These are phyloP conservation scores for Pelargonium citronellum DNA, from an alignment of 441 rosid species.

Conservation along the genomic window DNA sequence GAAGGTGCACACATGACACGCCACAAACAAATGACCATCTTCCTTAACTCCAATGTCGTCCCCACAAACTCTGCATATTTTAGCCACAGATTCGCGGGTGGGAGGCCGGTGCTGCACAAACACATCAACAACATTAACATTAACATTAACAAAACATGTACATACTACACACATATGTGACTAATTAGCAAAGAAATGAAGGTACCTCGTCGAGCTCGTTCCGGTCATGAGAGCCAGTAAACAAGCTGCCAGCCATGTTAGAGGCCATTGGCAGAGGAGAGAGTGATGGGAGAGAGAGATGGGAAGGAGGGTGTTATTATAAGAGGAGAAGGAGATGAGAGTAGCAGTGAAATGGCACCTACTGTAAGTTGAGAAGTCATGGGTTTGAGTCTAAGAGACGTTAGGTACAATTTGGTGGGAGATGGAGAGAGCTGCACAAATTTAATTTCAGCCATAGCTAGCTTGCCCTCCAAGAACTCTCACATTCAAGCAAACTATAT, in stretches of 20 bases:
- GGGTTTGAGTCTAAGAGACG: constrained; percentile 62
- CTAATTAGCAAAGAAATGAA: not conserved
- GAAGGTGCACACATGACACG: constrained; percentile 76
- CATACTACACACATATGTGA: not conserved
- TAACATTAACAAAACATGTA: not conserved
- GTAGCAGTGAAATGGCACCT: constrained; percentile 7
- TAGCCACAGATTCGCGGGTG: constrained; percentile 38
- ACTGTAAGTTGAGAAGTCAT: constrained; percentile 82
- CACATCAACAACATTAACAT: not conserved
- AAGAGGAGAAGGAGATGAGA: constrained; percentile 18
- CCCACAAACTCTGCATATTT: constrained; percentile 71
- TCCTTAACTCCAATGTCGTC: constrained; percentile 64
- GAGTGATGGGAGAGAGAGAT: constrained; percentile 20
- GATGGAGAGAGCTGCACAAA: constrained; percentile 10
- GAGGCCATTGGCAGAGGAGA: constrained; percentile 33
- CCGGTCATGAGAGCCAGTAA: constrained; percentile 31
- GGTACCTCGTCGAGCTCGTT: constrained; percentile 33
- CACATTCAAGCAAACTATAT: constrained; percentile 1
- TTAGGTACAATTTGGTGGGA: constrained; percentile 24
- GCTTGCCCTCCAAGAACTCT: constrained; percentile 6
- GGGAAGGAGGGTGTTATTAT: constrained; percentile 16
- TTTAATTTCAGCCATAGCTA: not conserved
- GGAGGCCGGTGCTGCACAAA: constrained; percentile 38
- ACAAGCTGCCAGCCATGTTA: constrained; percentile 44
- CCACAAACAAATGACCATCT: constrained; percentile 68